Evolutionary conservation across 1,284 basidiomycete species (phyloP), one percentile per base, ranked within the genome.

Genomic region (Malassezia obtusa): DNA sequence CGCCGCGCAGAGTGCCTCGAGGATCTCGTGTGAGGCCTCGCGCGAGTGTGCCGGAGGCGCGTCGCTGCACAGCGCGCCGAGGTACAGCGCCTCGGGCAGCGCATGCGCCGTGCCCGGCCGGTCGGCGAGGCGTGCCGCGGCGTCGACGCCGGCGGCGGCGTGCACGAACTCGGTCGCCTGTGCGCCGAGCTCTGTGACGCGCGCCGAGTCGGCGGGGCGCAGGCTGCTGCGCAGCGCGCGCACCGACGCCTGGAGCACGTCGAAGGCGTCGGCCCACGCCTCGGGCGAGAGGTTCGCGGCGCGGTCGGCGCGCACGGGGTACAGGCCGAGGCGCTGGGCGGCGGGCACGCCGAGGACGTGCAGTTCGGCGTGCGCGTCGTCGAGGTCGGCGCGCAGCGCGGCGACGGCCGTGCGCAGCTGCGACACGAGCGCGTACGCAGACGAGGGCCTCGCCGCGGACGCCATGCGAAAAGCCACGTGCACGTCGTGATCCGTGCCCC

Each of bases 1-100:
- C 11, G 38, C 49, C 10, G 39, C 26, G n/a, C 48, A 50, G 6
- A 56, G 22, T 3, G 32, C 41, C 19, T 56, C 48, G 19, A 50
- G 21, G 5, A 41, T 22, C 3, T 12, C 35, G n/a, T 41, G 24
- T 12, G 51, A 45, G 12, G 33, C 36, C 5, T 15, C 24, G 24
- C 32, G 45, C 3, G 35, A 17, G 9, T 26, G 17, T 8, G 50
- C 5, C 1, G 45, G 22, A 12, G 6, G 14, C 22, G 35, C 14
- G 25, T 36, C 35, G 11, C 22, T 31, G 7, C 32, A 4, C 1
- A 52, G 38, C 6, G 38, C 28, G 11, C 52, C 52, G 12, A 33
- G 36, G 32, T 47, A 55, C 10, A 55, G 36, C 11, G 14, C 15
- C 10, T 21, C 24, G 2, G 52, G 52, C 3, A 55, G 31, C 5